Conservation (phyloP, 176 grass and related monocot genomes). For the Oryza longistaminata region DNA sequence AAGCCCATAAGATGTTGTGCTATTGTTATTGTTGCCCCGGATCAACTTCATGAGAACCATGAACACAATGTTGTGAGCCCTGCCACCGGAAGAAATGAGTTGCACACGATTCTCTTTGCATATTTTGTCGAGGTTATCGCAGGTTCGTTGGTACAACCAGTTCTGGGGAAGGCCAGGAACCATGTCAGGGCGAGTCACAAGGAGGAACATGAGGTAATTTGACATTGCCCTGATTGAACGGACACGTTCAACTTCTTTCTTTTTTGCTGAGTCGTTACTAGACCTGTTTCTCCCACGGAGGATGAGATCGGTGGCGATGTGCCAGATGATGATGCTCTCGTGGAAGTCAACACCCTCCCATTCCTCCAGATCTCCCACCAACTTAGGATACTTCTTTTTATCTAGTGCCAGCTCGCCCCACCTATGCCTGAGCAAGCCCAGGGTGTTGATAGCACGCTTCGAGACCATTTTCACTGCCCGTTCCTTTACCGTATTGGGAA, state of each 20-base stretch:
- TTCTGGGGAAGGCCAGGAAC: slow-evolving; percentile 25
- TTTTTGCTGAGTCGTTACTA: too few relatives aligned
- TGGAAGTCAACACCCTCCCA: not conserved
- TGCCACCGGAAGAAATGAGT: not conserved
- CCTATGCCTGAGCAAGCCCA: not conserved
- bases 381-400: too few relatives aligned
- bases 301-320: slow-evolving; percentile 11
- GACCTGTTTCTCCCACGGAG: not conserved
- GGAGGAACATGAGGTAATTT: slow-evolving; percentile 31
- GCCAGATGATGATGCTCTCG: slow-evolving; percentile 19
- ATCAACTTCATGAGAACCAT: not conserved
- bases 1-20: not conserved
- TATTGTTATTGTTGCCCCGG: too few relatives aligned
- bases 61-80: too few relatives aligned
- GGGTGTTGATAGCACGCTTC: not conserved
- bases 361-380: fast-evolving
- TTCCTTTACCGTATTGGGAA: not conserved
- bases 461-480: not conserved
- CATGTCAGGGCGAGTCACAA: not conserved
- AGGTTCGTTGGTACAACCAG: not conserved
- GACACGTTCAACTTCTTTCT: too few relatives aligned
- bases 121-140: not conserved
- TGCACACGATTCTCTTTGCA: too few relatives aligned
- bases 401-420: not conserved
- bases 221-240: not conserved